Evolutionary conservation across 495 filamentous ascomycete species (phyloP), one percentile per base, ranked within the genome.

Genomic region (Annulohypoxylon stygium): DNA sequence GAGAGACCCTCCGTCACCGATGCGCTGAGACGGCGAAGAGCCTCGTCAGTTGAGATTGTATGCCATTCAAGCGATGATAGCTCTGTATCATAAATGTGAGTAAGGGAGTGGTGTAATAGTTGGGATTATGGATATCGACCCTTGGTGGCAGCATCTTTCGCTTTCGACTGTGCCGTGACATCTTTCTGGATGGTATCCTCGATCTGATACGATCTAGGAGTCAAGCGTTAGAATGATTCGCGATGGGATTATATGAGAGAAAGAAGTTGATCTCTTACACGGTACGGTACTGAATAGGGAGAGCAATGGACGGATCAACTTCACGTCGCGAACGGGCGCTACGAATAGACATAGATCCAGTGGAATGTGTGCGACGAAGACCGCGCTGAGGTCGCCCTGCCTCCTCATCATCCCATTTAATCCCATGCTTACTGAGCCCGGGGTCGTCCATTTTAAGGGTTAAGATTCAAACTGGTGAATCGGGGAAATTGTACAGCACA

Each of bases 251-350:
- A 9, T 5, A 14, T 20, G 10, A 5, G 10, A 23, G 39, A 9
- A 6, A 5, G 10, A 25, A 34, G 45, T 43, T 5, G 0, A 26
- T 25, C 2, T 30, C 79, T 81, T 78, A 83, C 81, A 87, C 67
- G 2, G 85, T 88, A 33, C 86, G 80, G 70, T 87, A 88, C 57
- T 86, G 80, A 58, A 88, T 85, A n/a, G 86, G 86, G 60, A 88
- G 81, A 2, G 81, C 81, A 16, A 83, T 78, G 1, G 82, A 79
- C 8, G 85, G 86, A 63, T 88, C 83, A 23, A 86, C 77, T 51
- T 75, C 75, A 55, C 75, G 76, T 51, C 75, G 65, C 14, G 81
- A 80, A 43, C 61, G 78, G 14, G 78, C 70, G 47, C 78, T 81
- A 34, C 70, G 78, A 63, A 83, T 81, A 14, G 82, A 83, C 65